Evolutionary conservation across 2,329 filamentous ascomycete genomes (phyloP).

Genomic region (Diaporthe sp.): DNA sequence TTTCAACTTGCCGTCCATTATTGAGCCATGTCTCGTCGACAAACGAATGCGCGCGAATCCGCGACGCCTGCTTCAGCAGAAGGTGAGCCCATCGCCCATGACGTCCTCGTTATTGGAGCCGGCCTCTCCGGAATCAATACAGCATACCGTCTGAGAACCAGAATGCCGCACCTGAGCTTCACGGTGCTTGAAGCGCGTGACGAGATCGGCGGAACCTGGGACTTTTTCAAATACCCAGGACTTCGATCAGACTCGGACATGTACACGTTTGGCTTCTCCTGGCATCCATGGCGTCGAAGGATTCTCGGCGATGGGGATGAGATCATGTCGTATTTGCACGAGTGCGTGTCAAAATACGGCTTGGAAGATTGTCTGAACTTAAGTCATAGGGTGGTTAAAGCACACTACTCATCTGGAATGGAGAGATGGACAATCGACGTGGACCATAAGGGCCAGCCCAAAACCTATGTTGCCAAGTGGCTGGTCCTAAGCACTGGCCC

Average conservation of each 20-base stretch:
- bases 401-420: slow-evolving; percentile 66
- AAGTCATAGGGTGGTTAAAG: slow-evolving; percentile 59
- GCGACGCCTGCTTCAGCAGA: neutral
- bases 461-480: slow-evolving; percentile 47
- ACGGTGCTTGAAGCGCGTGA: neutral
- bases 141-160: neutral
- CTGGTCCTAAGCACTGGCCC: slow-evolving; percentile 70
- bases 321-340: slow-evolving; percentile 67
- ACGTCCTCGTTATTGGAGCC: neutral
- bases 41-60: neutral
- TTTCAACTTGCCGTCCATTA: no score
- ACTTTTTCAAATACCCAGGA: slow-evolving; percentile 74
- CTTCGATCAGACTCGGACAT: slow-evolving; percentile 75
- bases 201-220: neutral
- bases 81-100: neutral
- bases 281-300: slow-evolving; percentile 74
- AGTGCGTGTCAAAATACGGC: slow-evolving; percentile 61
- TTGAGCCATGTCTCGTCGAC: neutral
- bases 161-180: neutral
- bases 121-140: neutral
- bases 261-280: slow-evolving; percentile 75
- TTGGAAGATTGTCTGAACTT: slow-evolving; percentile 69
- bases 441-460: slow-evolving; percentile 33
- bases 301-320: slow-evolving; percentile 64
- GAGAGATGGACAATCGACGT: slow-evolving; percentile 66